A percentile compares a stretch with the other conserved stretches of the same genome.
Conservation (phyloP, 371 early-diverging fungal genomes). For the Mortierella sp. region DNA sequence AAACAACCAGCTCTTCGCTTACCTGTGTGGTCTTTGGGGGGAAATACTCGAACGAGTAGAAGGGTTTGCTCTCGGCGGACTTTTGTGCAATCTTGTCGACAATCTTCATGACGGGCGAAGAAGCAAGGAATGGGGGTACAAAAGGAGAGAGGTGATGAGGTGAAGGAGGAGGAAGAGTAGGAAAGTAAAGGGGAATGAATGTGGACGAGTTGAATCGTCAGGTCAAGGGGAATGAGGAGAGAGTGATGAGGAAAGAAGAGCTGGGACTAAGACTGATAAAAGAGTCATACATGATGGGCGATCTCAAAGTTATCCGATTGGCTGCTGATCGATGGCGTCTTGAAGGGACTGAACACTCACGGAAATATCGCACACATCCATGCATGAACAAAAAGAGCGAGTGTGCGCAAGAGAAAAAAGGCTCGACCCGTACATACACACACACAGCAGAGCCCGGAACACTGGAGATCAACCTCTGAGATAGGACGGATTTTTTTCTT, state of each 20-base stretch:
- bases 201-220: background rate
- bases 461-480: background rate
- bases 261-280: background rate
- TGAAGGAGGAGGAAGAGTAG: background rate
- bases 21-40: constrained; percentile 97
- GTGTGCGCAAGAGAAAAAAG: background rate
- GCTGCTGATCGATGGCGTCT: background rate
- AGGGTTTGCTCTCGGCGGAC: constrained; percentile 56
- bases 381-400: background rate
- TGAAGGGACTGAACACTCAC: background rate
- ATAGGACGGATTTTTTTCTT: background rate
- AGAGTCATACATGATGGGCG: constrained; percentile 9
- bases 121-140: background rate
- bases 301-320: background rate
- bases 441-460: background rate
- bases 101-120: constrained; percentile 71
- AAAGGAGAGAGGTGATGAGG: background rate
- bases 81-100: constrained; percentile 61
- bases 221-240: background rate
- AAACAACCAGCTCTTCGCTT: constrained; percentile 40
- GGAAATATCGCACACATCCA: background rate
- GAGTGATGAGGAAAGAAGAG: background rate
- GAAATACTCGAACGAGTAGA: constrained; percentile 96
- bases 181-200: background rate
- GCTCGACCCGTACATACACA: background rate